Evolutionary conservation across 257 asterid species (phyloP), one percentile per base, ranked within the genome.

Genomic region (Solanum gracilifrons): DNA sequence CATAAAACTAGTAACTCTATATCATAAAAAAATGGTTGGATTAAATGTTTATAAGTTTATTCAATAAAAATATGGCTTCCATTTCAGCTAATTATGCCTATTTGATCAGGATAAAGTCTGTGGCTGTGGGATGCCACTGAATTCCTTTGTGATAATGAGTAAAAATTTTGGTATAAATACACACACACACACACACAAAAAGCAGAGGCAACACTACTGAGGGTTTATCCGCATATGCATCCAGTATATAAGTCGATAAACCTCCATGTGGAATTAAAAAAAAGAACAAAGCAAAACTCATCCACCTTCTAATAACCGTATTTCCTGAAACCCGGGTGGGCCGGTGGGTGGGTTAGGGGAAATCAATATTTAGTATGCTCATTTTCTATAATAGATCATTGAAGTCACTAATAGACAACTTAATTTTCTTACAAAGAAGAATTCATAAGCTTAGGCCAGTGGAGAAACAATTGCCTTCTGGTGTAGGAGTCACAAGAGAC

Each of bases 381-480:
- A 1, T 32, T 72, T 33, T 2, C 79, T 33, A 72, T 72, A 31
- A 13, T 72, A 72, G 41, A 20, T 72, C 25, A 7, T 72, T 32
- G 79, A 32, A 72, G 79, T 4, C 43, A 72, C 15, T 72, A 72
- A 71, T 71, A 71, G 79, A 71, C 41, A 71, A 71, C 41, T 32
- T 11, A 18, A 71, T 71, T 71, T 25, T 71, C 79, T 71, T 71
- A 71, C 21, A 31, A 71, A 31, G n/a, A 71, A 31, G 79, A 72
- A 72, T 69, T 74, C 82, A 35, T 41, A 21, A 88, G 91, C 98
- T 93, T 92, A 97, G 98, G 39, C 98, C 98, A 2, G 97, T 64
- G 12, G 99, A 97, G 89, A 97, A 97, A 99, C 99, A 97, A 90
- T 95, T 98, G 25, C 98, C 99, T 84, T 94, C 92, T 0, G 98